Evolutionary conservation across 2,329 filamentous ascomycete species (phyloP).

Genomic region (Falciphora oryzae): DNA sequence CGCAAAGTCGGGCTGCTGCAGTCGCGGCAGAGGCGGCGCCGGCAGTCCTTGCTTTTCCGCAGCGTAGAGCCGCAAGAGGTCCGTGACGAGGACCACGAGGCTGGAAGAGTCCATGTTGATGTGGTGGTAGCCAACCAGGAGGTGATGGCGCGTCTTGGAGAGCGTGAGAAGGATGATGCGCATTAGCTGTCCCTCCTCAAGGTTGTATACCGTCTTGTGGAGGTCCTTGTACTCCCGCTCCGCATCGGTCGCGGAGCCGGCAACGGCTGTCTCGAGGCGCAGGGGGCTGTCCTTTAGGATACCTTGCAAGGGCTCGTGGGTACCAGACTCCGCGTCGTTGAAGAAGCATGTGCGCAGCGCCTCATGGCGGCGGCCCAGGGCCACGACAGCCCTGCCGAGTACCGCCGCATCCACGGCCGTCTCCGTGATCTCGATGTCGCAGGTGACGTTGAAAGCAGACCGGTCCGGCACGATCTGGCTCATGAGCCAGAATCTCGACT

Average conservation of each 20-base stretch:
- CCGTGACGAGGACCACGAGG: neutral
- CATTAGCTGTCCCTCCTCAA: neutral
- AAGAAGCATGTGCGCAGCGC: slow-evolving; percentile 27
- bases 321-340: slow-evolving; percentile 11
- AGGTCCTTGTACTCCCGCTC: neutral
- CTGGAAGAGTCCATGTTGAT: slow-evolving; percentile 7
- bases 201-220: neutral
- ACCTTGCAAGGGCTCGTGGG: slow-evolving; percentile 13
- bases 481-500: slow-evolving; percentile 37
- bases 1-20: neutral
- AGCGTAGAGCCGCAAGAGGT: neutral
- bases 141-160: neutral
- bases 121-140: slow-evolving; percentile 4
- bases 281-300: slow-evolving; percentile 5
- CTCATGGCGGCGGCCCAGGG: slow-evolving; percentile 25
- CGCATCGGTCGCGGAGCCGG: too few species aligned
- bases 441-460: slow-evolving; percentile 34
- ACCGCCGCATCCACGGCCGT: too few species aligned
- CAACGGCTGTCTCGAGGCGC: neutral
- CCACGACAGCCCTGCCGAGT: slow-evolving; percentile 16
- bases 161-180: slow-evolving; percentile 1
- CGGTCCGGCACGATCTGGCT: slow-evolving; percentile 27
- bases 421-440: slow-evolving; percentile 17
- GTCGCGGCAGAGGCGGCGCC: neutral
- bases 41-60: neutral